Evolutionary conservation across 139 green algal genomes (phyloP).

Genomic region (Picochlorum sp.): DNA sequence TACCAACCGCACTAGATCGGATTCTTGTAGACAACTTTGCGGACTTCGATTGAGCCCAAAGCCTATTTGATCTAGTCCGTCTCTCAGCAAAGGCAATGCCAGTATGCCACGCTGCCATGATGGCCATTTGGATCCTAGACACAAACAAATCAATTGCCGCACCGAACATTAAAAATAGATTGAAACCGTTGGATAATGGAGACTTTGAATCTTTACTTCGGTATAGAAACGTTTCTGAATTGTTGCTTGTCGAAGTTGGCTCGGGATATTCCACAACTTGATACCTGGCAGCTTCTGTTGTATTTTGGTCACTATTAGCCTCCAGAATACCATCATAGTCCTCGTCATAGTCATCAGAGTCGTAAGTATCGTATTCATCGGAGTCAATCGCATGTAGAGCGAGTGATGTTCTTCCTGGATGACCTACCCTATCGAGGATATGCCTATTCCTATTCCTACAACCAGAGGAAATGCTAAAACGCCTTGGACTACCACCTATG

Average conservation of each 20-base stretch:
- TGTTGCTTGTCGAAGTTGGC: neutral
- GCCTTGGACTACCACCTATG: too few species aligned
- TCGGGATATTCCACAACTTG: neutral
- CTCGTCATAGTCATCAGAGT: conserved; percentile 12
- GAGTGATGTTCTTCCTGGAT: too few species aligned
- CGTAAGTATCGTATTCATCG: conserved; percentile 6
- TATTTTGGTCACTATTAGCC: too few species aligned
- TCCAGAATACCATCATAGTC: too few species aligned
- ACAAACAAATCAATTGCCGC: conserved; percentile 6
- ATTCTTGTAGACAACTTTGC: neutral
- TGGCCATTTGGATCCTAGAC: conserved; percentile 1
- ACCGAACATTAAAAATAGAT: conserved; percentile 11
- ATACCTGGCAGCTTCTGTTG: neutral
- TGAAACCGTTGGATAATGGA: neutral
- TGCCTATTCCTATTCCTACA: too few species aligned
- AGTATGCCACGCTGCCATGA: neutral
- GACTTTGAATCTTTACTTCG: neutral
- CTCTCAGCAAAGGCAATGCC: neutral
- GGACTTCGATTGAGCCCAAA: neutral
- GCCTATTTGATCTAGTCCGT: neutral
- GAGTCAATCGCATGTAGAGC: neutral
- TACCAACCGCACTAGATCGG: neutral
- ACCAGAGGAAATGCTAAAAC: too few species aligned
- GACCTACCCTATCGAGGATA: too few species aligned
- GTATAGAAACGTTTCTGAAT: too few species aligned